phyloP scores from a whole-genome alignment of 2,329 filamentous ascomycete genomes.

The Fusarium sp. region DNA sequence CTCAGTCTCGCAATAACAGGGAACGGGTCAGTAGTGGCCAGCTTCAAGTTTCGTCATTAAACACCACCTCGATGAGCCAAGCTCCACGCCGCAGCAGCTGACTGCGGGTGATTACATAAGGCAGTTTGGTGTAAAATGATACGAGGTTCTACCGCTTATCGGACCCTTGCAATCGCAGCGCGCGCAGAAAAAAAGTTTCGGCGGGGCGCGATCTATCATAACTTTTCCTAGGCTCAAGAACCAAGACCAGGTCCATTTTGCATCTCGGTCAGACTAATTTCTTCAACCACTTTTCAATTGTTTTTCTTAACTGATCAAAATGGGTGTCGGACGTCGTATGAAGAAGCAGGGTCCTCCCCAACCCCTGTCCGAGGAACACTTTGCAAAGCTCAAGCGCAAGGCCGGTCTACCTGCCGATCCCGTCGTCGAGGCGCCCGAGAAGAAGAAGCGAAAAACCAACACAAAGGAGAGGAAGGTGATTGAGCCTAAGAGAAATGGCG shows the following conservation, averaged over 20 bases:
- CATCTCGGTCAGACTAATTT: constrained; percentile 29
- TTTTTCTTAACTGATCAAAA: constrained; percentile 55
- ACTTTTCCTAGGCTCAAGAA: constrained; percentile 38
- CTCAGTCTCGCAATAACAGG: background rate
- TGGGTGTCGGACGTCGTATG: constrained; percentile 93
- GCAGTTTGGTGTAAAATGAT: constrained; percentile 15
- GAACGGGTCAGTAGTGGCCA: background rate
- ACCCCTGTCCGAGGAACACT: constrained; percentile 82
- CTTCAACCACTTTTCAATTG: constrained; percentile 11
- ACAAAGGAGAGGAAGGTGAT: constrained; percentile 46
- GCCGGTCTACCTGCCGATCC: constrained; percentile 73
- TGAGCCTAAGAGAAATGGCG: constrained; percentile 46
- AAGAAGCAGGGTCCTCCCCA: constrained; percentile 93
- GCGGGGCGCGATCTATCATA: constrained; percentile 47
- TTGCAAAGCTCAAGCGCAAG: constrained; percentile 87
- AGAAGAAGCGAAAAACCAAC: constrained; percentile 61
- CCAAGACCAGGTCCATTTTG: constrained; percentile 31
- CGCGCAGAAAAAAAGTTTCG: constrained; percentile 54
- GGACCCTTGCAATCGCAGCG: constrained; percentile 39
- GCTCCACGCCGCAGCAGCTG: constrained; percentile 20
- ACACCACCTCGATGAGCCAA: constrained; percentile 20
- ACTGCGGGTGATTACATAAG: constrained; percentile 41
- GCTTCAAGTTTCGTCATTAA: constrained; percentile 34
- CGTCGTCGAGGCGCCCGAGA: constrained; percentile 69
- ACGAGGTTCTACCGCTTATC: constrained; percentile 52